Evolutionary conservation across 805 yeast genomes (phyloP), one percentile per base, ranked within the genome.

Genomic region (Candida ortonii): DNA sequence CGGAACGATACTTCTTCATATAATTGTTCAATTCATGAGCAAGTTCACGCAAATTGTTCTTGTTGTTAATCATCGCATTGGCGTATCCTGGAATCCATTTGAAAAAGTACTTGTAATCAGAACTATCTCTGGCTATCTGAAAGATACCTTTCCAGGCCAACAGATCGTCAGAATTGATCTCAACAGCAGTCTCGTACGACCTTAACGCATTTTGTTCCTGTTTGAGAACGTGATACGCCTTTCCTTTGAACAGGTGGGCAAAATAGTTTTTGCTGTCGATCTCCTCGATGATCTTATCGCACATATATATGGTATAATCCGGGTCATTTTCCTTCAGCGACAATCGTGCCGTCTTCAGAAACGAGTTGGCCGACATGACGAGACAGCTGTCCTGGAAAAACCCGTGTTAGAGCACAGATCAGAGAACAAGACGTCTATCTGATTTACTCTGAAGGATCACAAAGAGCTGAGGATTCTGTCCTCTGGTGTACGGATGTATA

Each of bases 121-220:
- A 53, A 7, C 48, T 45, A 9, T 58, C 48, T 35, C 61, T 59
- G 8, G 61, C 65, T 1, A 76, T 56, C 30, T 74, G 70, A 39
- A 78, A 60, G 39, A 80, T 67, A 1, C 97, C 97, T 50, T 84
- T 86, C 94, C 93, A 89, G 0, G 88, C 94, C 16, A 73, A 55
- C 2, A 77, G 44, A 32, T 80, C 75, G 2, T 64, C 63, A 0
- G 75, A 70, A 18, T 76, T 71, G 1, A 78, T 33, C 5, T 54
- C 47, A 3, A 76, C 69, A 0, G 88, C 88, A 14, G 49, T 52
- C 19, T 50, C 48, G 47, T 79, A 81, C 8, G 70, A 55, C 16
- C 43, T 44, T 9, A 59, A 43, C 0, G 85, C 80, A 3, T 55
- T 47, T 2, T 53, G 49, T 4, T 53, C 38, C 5, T 71, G 58